Percentiles rank a stretch among this genome's conserved stretches.
These are phyloP conservation scores for Neonothopanus nambi DNA, from an alignment of 1,284 basidiomycete species.

Conservation along the genomic window DNA sequence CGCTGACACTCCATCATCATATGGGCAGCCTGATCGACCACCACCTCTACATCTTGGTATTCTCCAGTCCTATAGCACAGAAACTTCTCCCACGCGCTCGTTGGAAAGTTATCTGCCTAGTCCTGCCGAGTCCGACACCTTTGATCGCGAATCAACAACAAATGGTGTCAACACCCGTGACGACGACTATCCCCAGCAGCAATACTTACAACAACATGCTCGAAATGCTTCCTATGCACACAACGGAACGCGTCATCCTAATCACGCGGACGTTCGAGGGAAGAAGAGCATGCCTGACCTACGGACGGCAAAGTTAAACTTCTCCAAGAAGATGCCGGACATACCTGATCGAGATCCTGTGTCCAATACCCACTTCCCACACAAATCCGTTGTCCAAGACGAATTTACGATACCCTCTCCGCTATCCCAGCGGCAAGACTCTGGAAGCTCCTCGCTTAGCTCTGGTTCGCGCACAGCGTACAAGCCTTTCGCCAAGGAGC, in stretches of 20 bases:
- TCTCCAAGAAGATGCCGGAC: constrained; percentile 30
- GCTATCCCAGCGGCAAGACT: constrained; percentile 44
- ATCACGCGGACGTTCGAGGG: constrained; percentile 43
- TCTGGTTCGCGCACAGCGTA: constrained; percentile 27
- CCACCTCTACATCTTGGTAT: constrained; percentile 54
- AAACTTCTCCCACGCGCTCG: constrained; percentile 51
- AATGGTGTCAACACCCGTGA: constrained; percentile 21
- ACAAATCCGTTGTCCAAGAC: constrained; percentile 23
- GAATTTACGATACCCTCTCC: constrained; percentile 45
- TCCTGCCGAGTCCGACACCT: constrained; percentile 53
- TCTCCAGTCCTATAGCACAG: constrained; percentile 39
- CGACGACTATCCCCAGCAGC: constrained; percentile 17
- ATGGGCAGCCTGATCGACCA: constrained; percentile 38
- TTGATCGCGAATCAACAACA: constrained; percentile 34
- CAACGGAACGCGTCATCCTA: constrained; percentile 35
- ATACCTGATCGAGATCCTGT: constrained; percentile 17
- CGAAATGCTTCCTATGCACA: constrained; percentile 61
- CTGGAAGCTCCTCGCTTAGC: constrained; percentile 38
- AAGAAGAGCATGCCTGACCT: constrained; percentile 92
- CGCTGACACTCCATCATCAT: constrained; percentile 22
- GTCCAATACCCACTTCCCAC: constrained; percentile 15
- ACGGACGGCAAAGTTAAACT: constrained; percentile 53
- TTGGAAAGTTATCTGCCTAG: constrained; percentile 60
- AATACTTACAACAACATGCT: constrained; percentile 39
- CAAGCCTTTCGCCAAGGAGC: constrained; percentile 36